Evolutionary conservation across 306 rosid genomes (phyloP), one percentile per base, ranked within the genome.

Genomic region (Mucuna pruriens): DNA sequence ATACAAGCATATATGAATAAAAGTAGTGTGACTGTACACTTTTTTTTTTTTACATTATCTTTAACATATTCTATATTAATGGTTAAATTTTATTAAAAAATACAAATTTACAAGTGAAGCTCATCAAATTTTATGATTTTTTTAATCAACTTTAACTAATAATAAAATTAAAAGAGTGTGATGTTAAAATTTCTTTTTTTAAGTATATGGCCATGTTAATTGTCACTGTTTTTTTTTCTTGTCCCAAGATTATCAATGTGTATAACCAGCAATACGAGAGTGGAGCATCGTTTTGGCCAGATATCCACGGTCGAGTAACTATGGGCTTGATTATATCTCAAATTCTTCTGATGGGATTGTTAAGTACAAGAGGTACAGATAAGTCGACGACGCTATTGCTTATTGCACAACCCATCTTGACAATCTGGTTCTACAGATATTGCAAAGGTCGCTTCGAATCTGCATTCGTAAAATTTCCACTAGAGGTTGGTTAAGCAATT

Each of bases 361-460:
- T 95, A 34, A 90, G 94, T 87, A 85, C 97, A 71, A 85, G 88
- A 88, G 89, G 86, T 34, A 87, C 92, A 23, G 45, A 79, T 4
- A 62, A 86, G 76, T 85, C 90, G 26, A 86, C 97, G 7, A 86
- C 97, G 7, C 25, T 87, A 22, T 16, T 75, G 49, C 97, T 95
- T 20, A 15, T 89, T 79, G 89, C 86, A 29, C 94, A 85, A 69
- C 98, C 98, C 16, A 19, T 92, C 80, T 81, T 92, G 80, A 92
- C 98, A 48, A 10, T 92, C 71, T 94, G 98, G 97, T 91, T 94
- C 86, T 84, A 91, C 72, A 74, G 17, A 58, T 86, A 87, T 65
- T 94, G 97, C 85, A 89, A 89, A 89, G 98, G 97, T 15, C 97
- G 93, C 78, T 92, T 94, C n/a, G 95, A 94, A 79, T 79, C 98